Evolutionary conservation across 768 basidiomycete genomes (phyloP).

Genomic region (Candolleomyces aberdarensis): DNA sequence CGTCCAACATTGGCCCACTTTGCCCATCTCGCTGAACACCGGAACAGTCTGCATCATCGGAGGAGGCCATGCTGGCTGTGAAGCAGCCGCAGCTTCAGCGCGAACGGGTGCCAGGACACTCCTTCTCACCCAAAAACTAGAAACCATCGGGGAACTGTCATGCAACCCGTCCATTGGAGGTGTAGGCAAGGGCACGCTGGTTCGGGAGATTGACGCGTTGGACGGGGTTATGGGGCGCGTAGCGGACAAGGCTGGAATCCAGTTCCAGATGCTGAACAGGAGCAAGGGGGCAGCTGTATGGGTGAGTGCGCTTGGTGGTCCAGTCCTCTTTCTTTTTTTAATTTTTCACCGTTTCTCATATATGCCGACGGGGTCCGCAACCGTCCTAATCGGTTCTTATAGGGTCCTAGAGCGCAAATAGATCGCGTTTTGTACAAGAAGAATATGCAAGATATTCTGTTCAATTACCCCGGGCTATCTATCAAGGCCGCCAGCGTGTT

Average conservation of each 20-base stretch:
- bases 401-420: conserved; percentile 90
- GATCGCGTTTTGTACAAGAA: conserved; percentile 81
- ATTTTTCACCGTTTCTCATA: not conserved
- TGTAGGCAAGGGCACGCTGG: conserved; percentile 87
- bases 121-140: conserved; percentile 76
- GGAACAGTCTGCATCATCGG: conserved; percentile 77
- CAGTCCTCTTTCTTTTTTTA: not conserved
- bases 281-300: conserved; percentile 89
- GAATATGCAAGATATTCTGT: conserved; percentile 72
- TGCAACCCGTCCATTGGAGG: conserved; percentile 94
- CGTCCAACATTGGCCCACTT: not conserved
- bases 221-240: conserved; percentile 84
- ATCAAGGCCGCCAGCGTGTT: conserved; percentile 73
- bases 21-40: not conserved
- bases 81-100: conserved; percentile 85
- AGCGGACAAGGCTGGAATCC: conserved; percentile 89
- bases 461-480: conserved; percentile 65
- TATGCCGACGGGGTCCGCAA: not conserved
- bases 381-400: conserved; percentile 60
- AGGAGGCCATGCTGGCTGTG: conserved; percentile 91
- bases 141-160: conserved; percentile 79
- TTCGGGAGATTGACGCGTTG: conserved; percentile 88
- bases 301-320: conserved; percentile 46
- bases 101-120: conserved; percentile 79
- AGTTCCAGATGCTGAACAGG: conserved; percentile 82